Evolutionary conservation across 495 filamentous ascomycete species (phyloP), one percentile per base, ranked within the genome.

Genomic region (Penicillium robsamsonii): DNA sequence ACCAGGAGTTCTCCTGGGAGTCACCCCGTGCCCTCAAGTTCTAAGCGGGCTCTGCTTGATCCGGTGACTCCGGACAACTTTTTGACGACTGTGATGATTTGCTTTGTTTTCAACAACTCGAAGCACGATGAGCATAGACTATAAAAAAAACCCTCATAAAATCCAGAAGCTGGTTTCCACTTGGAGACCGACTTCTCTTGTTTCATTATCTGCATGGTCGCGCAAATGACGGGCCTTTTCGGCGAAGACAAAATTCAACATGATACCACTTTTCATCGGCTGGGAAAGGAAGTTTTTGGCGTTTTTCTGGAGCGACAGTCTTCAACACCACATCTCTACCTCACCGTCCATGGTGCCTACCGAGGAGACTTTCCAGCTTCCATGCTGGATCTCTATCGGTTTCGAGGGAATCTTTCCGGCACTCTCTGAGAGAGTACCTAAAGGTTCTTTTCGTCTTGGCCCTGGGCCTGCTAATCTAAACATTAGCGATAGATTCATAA

Each of bases 1-100:
- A 96, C 88, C 94, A 96, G 84, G 79, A 79, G 71, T 98, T 97
- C 85, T 81, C 79, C 74, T 98, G 94, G 94, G 94, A 98, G 88
- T 85, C 96, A 83, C 93, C 94, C 65, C 96, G 96, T 90, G 70
- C 79, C 61, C 87, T 98, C 67, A 90, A 87, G 78, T 85, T 88
- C 75, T 97, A 96, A 82, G 63, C 60, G 63, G 52, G 57, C 55
- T 49, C 31, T 27, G 20, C 59, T 64, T 53, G 50, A 29, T 55
- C 51, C 57, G 55, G 56, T 66, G 29, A 54, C 47, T 52, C 46
- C 40, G 58, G 63, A 58, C 51, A 67, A 69, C n/a, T 51, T 57
- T 66, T 67, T 77, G 70, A 78, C 72, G 76, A 80, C 67, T 73
- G 68, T 81, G 75, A 81, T 77, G 77, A 78, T 70, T 65, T 62